These are phyloP conservation scores for Aspergillus incahuasiensis DNA, from an alignment of 495 filamentous ascomycete species.

Conservation along the genomic window DNA sequence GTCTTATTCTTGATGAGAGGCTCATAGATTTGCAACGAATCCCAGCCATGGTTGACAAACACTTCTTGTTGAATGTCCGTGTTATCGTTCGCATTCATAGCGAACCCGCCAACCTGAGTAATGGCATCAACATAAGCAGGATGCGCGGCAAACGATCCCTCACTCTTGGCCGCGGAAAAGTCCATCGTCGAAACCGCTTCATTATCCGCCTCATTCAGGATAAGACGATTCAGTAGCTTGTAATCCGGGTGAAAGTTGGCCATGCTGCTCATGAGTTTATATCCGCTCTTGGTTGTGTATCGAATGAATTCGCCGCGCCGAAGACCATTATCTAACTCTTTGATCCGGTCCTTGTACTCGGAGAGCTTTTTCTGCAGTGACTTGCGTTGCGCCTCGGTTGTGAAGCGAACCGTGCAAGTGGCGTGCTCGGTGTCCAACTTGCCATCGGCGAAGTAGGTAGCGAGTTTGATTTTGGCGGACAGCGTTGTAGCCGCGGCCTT, in stretches of 20 bases:
- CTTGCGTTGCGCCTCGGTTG: neutral
- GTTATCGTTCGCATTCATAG: too few relatives aligned
- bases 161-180: neutral
- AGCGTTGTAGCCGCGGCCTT: neutral
- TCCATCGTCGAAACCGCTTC: neutral
- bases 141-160: too few relatives aligned
- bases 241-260: neutral
- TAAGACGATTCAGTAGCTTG: neutral
- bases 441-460: neutral
- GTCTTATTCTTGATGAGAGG: too few relatives aligned
- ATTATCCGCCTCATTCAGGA: neutral
- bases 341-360: neutral
- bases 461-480: neutral
- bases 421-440: conserved; percentile 1
- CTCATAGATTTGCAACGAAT: too few relatives aligned
- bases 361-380: neutral
- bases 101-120: too few relatives aligned
- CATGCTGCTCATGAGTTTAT: neutral
- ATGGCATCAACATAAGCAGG: too few relatives aligned
- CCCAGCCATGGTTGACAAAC: too few relatives aligned
- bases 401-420: neutral
- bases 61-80: too few relatives aligned
- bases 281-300: neutral
- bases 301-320: neutral
- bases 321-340: neutral